A percentile compares a stretch with the other conserved stretches of the same genome.
Evolutionary conservation across 2,329 filamentous ascomycete species (phyloP).

Genomic region (Penicillium sp.): DNA sequence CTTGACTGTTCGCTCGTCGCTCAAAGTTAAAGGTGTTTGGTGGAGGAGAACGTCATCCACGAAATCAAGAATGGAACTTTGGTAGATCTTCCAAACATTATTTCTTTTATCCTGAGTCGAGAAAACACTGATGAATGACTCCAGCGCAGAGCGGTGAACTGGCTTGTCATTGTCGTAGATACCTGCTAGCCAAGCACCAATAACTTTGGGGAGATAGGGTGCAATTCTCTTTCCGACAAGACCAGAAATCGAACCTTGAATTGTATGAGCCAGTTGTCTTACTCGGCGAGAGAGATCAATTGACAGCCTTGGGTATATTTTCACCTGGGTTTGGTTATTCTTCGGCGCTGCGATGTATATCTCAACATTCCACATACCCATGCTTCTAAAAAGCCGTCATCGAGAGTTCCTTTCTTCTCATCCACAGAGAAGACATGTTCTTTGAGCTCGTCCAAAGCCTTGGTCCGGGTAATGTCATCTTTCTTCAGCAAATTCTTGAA

Average conservation of each 20-base stretch:
- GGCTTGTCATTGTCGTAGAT: slow-evolving; percentile 82
- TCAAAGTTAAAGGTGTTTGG: slow-evolving; percentile 80
- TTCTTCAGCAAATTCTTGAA: slow-evolving; percentile 94
- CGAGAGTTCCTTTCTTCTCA: slow-evolving; percentile 63
- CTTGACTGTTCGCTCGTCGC: slow-evolving; percentile 84
- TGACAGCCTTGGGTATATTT: slow-evolving; percentile 83
- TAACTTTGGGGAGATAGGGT: slow-evolving; percentile 73
- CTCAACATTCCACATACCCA: slow-evolving; percentile 67
- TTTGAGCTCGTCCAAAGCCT: slow-evolving; percentile 84
- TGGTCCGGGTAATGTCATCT: slow-evolving; percentile 87
- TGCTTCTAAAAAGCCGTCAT: slow-evolving; percentile 82
- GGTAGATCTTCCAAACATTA: slow-evolving; percentile 80
- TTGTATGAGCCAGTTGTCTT: slow-evolving; percentile 78
- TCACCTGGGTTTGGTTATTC: slow-evolving; percentile 59
- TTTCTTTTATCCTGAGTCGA: slow-evolving; percentile 76
- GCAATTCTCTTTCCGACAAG: slow-evolving; percentile 79
- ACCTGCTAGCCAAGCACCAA: slow-evolving; percentile 90
- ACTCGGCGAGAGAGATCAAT: slow-evolving; percentile 89
- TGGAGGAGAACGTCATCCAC: slow-evolving; percentile 75
- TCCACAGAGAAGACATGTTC: slow-evolving; percentile 63
- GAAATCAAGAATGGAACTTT: slow-evolving; percentile 79
- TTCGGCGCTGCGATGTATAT: neutral
- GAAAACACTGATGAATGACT: slow-evolving; percentile 77
- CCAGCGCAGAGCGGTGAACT: slow-evolving; percentile 75
- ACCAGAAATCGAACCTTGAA: slow-evolving; percentile 68